These are phyloP conservation scores for Mycena pura DNA, from an alignment of 768 basidiomycete species.

Conservation along the genomic window DNA sequence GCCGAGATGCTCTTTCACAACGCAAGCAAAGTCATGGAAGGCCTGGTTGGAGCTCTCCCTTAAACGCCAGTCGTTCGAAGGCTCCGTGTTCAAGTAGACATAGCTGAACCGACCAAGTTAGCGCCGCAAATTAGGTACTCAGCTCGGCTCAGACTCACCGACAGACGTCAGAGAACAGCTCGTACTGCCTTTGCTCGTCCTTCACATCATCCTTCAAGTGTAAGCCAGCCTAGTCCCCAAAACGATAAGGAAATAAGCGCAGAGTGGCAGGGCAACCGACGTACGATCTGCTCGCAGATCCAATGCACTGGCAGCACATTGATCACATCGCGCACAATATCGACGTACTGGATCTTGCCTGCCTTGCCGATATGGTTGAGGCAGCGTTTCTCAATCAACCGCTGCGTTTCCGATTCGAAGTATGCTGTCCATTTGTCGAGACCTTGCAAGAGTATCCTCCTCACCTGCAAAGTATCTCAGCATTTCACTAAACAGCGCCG, in stretches of 20 bases:
- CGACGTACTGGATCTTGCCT: conserved; percentile 43
- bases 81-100: conserved; percentile 51
- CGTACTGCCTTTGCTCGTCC: conserved; percentile 48
- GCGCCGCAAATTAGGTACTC: not conserved
- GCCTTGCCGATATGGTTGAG: conserved; percentile 15
- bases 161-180: conserved; percentile 56
- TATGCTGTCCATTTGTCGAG: conserved; percentile 9
- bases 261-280: conserved; percentile 28
- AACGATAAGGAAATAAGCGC: conserved; percentile 18
- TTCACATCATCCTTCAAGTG: conserved; percentile 44
- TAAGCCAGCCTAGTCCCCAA: conserved; percentile 47
- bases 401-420: conserved; percentile 10
- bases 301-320: conserved; percentile 68
- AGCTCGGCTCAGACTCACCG: conserved; percentile 38
- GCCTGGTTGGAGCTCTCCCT: conserved; percentile 45
- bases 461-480: not conserved
- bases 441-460: not conserved
- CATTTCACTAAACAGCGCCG: not conserved
- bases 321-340: conserved; percentile 73
- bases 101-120: conserved; percentile 40
- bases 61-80: conserved; percentile 54
- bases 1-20: conserved; percentile 39
- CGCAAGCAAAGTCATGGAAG: conserved; percentile 36
- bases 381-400: conserved; percentile 11
- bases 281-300: conserved; percentile 63